Conservation (phyloP, 345 rosid species). For the Sisymbrium altissimum region DNA sequence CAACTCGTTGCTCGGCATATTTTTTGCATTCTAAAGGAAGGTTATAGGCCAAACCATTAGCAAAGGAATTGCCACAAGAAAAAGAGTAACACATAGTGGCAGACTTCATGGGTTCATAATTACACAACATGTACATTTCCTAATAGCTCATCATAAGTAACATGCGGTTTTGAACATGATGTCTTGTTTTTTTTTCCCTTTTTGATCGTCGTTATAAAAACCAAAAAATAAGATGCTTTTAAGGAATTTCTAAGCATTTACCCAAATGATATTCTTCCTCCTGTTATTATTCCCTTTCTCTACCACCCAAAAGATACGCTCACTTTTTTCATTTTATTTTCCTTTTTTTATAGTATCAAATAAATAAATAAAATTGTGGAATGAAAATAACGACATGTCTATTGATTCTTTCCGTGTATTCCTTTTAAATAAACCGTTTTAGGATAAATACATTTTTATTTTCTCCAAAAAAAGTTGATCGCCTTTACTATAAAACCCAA, state of each 20-base stretch:
- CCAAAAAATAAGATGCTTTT: background rate
- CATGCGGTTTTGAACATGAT: background rate
- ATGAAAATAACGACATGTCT: background rate
- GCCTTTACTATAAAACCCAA: background rate
- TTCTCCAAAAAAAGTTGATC: background rate
- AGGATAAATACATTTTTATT: background rate
- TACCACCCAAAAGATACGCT: constrained; percentile 21
- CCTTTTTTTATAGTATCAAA: background rate
- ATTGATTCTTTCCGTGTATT: background rate
- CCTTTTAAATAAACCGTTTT: background rate
- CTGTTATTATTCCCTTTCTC: background rate
- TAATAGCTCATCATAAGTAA: background rate
- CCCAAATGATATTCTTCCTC: background rate
- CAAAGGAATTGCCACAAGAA: background rate
- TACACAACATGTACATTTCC: background rate
- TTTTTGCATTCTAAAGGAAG: background rate
- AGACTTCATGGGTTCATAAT: background rate
- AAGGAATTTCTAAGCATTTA: constrained; percentile 11
- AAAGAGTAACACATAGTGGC: background rate
- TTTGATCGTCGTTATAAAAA: background rate
- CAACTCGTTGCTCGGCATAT: background rate
- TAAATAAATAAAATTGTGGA: background rate
- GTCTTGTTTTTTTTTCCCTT: background rate
- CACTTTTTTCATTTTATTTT: background rate
- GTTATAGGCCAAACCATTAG: background rate